Evolutionary conservation across 805 yeast genomes (phyloP), one percentile per base, ranked within the genome.

Genomic region (Spathaspora boniae): DNA sequence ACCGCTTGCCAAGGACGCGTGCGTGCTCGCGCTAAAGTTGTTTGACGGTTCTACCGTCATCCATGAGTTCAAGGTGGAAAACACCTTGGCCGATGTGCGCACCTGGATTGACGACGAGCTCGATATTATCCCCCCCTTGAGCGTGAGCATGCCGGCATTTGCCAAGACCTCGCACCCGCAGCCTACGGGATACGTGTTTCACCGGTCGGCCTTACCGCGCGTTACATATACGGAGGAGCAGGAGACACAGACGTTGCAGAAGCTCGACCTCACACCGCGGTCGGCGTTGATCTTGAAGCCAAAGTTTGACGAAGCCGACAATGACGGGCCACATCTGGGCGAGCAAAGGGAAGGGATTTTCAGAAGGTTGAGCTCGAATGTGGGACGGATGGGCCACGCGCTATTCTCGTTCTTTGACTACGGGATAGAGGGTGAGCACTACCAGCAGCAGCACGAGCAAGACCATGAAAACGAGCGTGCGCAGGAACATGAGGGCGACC

Each of bases 271-370:
- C 34, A 69, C 75, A 11, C 89, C 91, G 2, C 68, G 94, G 38
- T 80, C 94, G 8, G 86, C 83, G 0, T 56, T 88, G 31, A 79
- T 86, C 16, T 62, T 88, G 44, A 83, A 84, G 50, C 89, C 93
- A 0, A 62, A 69, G 20, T 60, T 48, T 49, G 63, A 51, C 49
- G 59, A 46, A 32, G 31, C 27, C 4, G 30, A 22, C 8, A 36
- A 46, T 2, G 31, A 36, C 2, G 30, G 24, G 17, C 24, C 44
- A 3, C 26, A 30, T 18, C 26, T 28, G 7, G 38, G 38, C 15
- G 21, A 42, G 7, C 29, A 32, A 9, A 37, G 40, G 9, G 19
- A 40, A 3, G 43, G 46, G 4, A 26, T 37, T 9, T 16, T 46
- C 8, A 34, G 33, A 5, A 34, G 42, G n/a, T 18, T 40, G 1